phyloP scores from a whole-genome alignment of 305 asterid species.

The Petunia hybrid region DNA sequence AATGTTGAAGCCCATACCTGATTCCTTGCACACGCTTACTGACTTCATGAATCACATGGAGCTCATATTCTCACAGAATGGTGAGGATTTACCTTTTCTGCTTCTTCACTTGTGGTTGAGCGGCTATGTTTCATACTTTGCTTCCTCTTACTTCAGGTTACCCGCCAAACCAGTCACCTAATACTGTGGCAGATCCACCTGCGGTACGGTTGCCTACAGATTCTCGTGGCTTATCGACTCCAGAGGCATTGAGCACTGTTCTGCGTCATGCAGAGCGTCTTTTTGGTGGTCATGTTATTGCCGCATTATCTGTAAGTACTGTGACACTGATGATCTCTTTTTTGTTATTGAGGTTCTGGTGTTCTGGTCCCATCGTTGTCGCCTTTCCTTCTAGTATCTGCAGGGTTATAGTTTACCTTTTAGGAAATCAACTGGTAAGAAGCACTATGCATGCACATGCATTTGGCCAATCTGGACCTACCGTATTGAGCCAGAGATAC shows the following conservation, averaged over 20 bases:
- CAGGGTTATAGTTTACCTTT: not conserved
- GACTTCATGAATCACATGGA: conserved; percentile 85
- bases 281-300: conserved; percentile 63
- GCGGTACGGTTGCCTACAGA: conserved; percentile 60
- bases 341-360: conserved; percentile 8
- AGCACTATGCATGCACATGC: not conserved
- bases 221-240: conserved; percentile 63
- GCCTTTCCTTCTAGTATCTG: not conserved
- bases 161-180: conserved; percentile 56
- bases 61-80: conserved; percentile 64
- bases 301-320: conserved; percentile 78
- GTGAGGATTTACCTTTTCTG: conserved; percentile 42
- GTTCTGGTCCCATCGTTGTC: not conserved
- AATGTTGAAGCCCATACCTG: conserved; percentile 73
- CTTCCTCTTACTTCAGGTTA: conserved; percentile 44
- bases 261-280: conserved; percentile 68
- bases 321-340: conserved; percentile 24
- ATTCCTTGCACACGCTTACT: conserved; percentile 75
- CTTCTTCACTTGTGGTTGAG: conserved; percentile 26
- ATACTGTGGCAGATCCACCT: conserved; percentile 43
- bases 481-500: not conserved
- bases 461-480: not conserved
- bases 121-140: conserved; percentile 31
- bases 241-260: conserved; percentile 70
- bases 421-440: not conserved